A percentile compares a stretch with the other conserved stretches of the same genome.
Conservation (phyloP, 345 rosid species). For the Mercurialis annua region DNA sequence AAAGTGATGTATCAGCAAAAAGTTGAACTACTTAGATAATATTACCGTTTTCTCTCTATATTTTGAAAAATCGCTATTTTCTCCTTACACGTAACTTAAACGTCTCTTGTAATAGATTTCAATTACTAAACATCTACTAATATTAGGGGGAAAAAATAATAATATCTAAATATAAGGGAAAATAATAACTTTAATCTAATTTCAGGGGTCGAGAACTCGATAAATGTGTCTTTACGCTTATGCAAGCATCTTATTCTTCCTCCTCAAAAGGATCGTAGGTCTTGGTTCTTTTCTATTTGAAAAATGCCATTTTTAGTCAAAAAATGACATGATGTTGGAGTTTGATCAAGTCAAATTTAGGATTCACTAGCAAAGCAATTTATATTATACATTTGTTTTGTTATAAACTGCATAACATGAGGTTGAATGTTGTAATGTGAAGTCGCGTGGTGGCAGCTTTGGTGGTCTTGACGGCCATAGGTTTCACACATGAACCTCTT, state of each 20-base stretch:
- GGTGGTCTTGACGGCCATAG: conserved; percentile 1
- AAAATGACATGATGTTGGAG: conserved; percentile 7
- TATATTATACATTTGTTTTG: neutral
- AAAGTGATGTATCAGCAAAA: conserved; percentile 17
- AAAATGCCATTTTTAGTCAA: conserved; percentile 2
- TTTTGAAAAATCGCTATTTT: no score
- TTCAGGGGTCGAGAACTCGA: neutral
- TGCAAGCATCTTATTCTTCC: conserved; percentile 23
- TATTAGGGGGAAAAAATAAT: no score
- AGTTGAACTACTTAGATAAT: no score
- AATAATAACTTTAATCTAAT: no score
- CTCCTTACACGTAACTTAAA: no score
- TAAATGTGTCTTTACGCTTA: conserved; percentile 1
- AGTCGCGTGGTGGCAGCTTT: neutral
- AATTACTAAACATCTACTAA: no score
- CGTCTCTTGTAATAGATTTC: no score
- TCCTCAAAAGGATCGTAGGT: conserved; percentile 9
- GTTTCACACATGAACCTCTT: conserved; percentile 13
- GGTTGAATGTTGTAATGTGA: conserved; percentile 10
- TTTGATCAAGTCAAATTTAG: conserved; percentile 19
- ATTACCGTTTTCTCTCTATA: no score
- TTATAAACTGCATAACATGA: conserved; percentile 3
- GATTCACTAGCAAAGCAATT: neutral
- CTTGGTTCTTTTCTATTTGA: conserved; percentile 2
- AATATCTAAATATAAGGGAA: no score